Conservation (phyloP, 148 eudicot genomes). For the Cornus florida region DNA sequence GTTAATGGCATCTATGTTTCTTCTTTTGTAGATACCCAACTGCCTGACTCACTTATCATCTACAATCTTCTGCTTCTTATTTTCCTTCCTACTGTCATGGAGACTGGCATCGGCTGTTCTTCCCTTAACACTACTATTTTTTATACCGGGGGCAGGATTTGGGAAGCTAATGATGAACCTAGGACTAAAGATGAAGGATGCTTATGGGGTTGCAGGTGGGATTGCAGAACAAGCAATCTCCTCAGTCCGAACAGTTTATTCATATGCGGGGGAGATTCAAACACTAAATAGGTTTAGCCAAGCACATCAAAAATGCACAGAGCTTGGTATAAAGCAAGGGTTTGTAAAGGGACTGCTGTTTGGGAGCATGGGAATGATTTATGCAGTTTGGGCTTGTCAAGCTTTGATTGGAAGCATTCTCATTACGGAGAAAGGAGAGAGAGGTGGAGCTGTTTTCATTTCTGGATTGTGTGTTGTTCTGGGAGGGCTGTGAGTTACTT, state of each 20-base stretch:
- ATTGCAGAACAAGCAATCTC: constrained; percentile 51
- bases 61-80: constrained; percentile 19
- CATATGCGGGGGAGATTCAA: constrained; percentile 37
- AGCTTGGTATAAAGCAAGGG: constrained; percentile 40
- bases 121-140: constrained; percentile 30
- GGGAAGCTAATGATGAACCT: constrained; percentile 33
- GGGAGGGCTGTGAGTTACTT: constrained; percentile 43
- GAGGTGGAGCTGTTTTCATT: constrained; percentile 34
- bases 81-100: constrained; percentile 39
- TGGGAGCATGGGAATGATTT: constrained; percentile 45
- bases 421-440: constrained; percentile 37
- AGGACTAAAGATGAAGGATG: constrained; percentile 34
- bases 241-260: constrained; percentile 43
- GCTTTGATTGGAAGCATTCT: constrained; percentile 45
- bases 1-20: neutral
- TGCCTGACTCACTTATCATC: constrained; percentile 30
- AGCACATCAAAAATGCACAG: constrained; percentile 25
- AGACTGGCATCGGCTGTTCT: constrained; percentile 34
- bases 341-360: constrained; percentile 39
- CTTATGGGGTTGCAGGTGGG: constrained; percentile 39
- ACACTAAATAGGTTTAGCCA: constrained; percentile 33
- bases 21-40: constrained; percentile 34
- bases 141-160: constrained; percentile 31
- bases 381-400: constrained; percentile 31
- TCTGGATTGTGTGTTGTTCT: constrained; percentile 26